Conservation (phyloP, 75 land plant species). For the Sequoia sempervirens region DNA sequence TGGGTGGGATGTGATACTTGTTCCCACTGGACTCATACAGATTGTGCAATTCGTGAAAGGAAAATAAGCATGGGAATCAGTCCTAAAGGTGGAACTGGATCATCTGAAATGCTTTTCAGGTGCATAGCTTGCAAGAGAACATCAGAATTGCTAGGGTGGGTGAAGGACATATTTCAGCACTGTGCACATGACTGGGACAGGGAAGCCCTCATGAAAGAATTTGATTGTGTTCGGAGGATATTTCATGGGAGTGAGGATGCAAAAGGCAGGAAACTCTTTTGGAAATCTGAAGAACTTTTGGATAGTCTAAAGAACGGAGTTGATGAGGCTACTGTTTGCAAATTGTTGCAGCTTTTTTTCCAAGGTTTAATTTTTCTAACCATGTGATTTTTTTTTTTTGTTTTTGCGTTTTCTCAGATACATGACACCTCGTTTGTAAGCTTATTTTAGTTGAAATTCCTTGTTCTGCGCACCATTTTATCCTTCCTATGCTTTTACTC, state of each 20-base stretch:
- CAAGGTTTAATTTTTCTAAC: conserved; percentile 56
- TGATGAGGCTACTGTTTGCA: conserved; percentile 53
- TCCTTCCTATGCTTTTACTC: neutral
- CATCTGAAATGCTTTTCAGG: conserved; percentile 74
- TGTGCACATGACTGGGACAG: conserved; percentile 85
- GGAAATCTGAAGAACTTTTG: conserved; percentile 75
- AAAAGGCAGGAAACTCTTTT: conserved; percentile 62
- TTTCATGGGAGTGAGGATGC: conserved; percentile 79
- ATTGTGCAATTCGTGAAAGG: conserved; percentile 86
- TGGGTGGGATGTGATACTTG: conserved; percentile 97
- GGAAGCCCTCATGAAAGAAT: conserved; percentile 65
- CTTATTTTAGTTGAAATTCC: neutral
- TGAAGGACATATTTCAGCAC: conserved; percentile 84
- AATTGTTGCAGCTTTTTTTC: conserved; percentile 57
- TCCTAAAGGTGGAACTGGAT: conserved; percentile 36
- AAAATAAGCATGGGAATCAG: conserved; percentile 65
- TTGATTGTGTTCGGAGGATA: conserved; percentile 79
- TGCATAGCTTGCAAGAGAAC: conserved; percentile 85
- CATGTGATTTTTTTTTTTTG: neutral
- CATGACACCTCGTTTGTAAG: neutral
- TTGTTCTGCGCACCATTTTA: neutral
- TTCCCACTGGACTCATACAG: conserved; percentile 98
- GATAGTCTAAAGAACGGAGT: conserved; percentile 68
- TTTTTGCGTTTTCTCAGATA: neutral
- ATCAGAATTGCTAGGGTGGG: conserved; percentile 95